These are phyloP conservation scores for Suillus subluteus DNA, from an alignment of 768 basidiomycete species.

Conservation along the genomic window DNA sequence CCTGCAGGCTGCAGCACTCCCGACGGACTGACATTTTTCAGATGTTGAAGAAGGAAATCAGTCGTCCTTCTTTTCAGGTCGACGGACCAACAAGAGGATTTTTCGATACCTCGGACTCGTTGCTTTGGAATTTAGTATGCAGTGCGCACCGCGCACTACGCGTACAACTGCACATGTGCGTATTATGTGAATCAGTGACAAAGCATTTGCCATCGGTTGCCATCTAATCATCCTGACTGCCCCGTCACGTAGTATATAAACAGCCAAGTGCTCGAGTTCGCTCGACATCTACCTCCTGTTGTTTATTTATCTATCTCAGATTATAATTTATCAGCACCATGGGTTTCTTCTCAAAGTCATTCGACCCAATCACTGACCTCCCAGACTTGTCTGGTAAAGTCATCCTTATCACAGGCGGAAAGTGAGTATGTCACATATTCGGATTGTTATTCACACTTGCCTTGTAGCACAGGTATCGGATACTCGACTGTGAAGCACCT, in stretches of 20 bases:
- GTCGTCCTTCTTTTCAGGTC: too few relatives aligned
- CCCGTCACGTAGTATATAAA: background rate
- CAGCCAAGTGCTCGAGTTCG: background rate
- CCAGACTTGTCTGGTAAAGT: conserved; percentile 53
- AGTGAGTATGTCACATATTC: conserved; percentile 35
- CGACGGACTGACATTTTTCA: too few relatives aligned
- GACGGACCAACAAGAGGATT: too few relatives aligned
- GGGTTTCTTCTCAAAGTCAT: conserved; percentile 31
- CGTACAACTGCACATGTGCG: too few relatives aligned
- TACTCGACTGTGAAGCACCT: conserved; percentile 55
- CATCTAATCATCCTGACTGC: background rate
- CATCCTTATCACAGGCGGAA: conserved; percentile 60
- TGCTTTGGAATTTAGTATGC: too few relatives aligned
- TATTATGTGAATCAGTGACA: too few relatives aligned
- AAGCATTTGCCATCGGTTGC: too few relatives aligned
- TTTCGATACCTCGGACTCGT: too few relatives aligned
- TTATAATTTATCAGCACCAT: conserved; percentile 12
- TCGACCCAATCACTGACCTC: conserved; percentile 44
- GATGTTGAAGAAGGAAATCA: too few relatives aligned
- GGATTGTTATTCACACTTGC: background rate
- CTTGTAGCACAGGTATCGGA: conserved; percentile 50
- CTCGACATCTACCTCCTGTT: background rate
- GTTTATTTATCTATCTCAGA: conserved; percentile 9
- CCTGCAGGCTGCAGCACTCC: too few relatives aligned
- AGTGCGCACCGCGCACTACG: too few relatives aligned